These are phyloP conservation scores for Sinapis alba DNA, from an alignment of 441 rosid genomes.

Conservation along the genomic window DNA sequence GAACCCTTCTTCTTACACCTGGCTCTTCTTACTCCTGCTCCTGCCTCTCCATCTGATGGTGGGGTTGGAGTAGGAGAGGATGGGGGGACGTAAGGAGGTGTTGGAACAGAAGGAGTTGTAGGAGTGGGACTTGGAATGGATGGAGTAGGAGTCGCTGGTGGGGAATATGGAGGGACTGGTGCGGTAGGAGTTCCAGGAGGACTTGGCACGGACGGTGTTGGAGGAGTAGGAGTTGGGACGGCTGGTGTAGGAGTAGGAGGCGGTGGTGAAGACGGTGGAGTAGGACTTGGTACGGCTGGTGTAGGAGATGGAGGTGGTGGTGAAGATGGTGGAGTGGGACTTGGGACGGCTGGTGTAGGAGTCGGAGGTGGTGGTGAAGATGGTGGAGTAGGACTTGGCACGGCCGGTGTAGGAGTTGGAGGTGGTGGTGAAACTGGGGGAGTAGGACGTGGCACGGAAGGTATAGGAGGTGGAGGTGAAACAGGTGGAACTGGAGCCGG, in stretches of 20 bases:
- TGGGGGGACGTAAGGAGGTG: constrained; percentile 28
- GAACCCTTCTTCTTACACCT: constrained; percentile 42
- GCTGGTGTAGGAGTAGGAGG: constrained; percentile 13
- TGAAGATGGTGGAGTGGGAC: constrained; percentile 8
- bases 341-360: constrained; percentile 19
- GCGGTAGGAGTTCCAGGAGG: constrained; percentile 6
- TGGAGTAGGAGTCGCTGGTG: constrained; percentile 11
- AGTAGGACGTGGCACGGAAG: not conserved
- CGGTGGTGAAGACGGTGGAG: not conserved
- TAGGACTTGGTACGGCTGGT: constrained; percentile 3
- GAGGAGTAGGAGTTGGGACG: constrained; percentile 14
- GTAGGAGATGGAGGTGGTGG: constrained; percentile 29
- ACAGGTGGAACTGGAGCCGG: constrained; percentile 3
- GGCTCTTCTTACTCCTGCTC: constrained; percentile 30
- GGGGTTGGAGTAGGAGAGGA: constrained; percentile 31
- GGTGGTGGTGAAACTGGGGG: constrained; percentile 4
- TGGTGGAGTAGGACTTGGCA: constrained; percentile 11
- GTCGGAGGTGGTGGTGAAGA: constrained; percentile 18
- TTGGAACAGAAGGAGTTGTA: constrained; percentile 10
- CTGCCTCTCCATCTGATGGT: constrained; percentile 30
- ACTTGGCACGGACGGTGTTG: constrained; percentile 11
- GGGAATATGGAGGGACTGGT: constrained; percentile 20
- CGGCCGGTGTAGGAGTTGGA: constrained; percentile 12
- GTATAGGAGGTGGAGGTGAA: constrained; percentile 16
- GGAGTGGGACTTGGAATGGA: not conserved